Evolutionary conservation across 108 stramenopile genomes (phyloP), one percentile per base, ranked within the genome.

Genomic region (Cyclotella distinguenda): DNA sequence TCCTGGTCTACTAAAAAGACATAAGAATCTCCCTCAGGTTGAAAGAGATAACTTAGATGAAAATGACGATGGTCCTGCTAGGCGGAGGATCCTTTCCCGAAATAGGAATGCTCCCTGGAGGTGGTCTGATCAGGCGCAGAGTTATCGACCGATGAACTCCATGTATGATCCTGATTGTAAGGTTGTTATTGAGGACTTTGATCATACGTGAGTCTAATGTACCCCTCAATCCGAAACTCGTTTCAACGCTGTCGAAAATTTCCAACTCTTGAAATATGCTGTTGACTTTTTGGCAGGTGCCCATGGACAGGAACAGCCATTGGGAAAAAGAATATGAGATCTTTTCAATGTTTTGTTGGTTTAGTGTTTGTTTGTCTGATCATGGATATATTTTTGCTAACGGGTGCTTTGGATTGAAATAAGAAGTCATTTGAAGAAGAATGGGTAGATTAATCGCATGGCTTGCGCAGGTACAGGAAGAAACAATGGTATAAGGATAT

Each of bases 101-200:
- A 62, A 51, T 28, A 53, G 54, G 31, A 55, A 22, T 23, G 70
- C 69, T 15, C 43, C 64, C 22, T 75, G 69, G 73, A 50, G 69
- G 16, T 71, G 74, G 70, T 89, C 69, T 65, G 93, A 95, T 70
- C 86, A 84, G 52, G 89, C 88, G 8, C 84, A 89, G 13, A 81
- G 87, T 15, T 97, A 84, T 66, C 69, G 92, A 46, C 94, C 90
- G 12, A 71, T 79, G 3, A 80, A 81, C 47, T 83, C 96, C 6
- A 63, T 81, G 55, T 97, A 84, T 66, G 90, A 93, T 79, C 63
- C 84, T 9, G 96, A 97, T 73, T 85, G 84, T 50, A 86, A 74
- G 5, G 89, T 92, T 10, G 71, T 97, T 12, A 81, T 97, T 21
- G 91, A 95, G 65, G 94, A 84, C 18, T 94, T 90, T 74, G 92